phyloP scores from a whole-genome alignment of 805 yeast genomes.

The Hanseniaspora valbyensis region DNA sequence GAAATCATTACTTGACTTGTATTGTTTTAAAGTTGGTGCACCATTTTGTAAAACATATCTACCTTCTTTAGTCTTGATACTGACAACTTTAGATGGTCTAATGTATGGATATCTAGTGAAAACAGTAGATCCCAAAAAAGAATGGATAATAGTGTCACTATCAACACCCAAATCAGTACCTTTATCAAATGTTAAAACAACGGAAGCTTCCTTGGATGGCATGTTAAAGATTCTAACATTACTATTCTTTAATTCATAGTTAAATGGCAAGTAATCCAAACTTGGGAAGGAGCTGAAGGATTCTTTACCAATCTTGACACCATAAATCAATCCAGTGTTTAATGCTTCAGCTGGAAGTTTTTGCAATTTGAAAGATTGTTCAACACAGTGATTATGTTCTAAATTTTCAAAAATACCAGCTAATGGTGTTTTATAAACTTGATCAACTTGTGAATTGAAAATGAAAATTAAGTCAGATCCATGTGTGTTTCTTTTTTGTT shows the following conservation, averaged over 20 bases:
- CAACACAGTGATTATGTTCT: constrained; percentile 68
- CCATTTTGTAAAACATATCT: constrained; percentile 6
- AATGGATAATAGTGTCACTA: constrained; percentile 52
- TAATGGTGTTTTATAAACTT: constrained; percentile 60
- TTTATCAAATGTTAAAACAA: constrained; percentile 40
- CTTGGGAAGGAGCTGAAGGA: constrained; percentile 86
- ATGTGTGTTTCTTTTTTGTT: constrained; percentile 57
- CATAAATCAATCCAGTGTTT: constrained; percentile 49
- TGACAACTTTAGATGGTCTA: constrained; percentile 62
- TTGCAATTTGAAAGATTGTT: constrained; percentile 45
- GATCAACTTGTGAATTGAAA: constrained; percentile 65
- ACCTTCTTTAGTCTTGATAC: constrained; percentile 36
- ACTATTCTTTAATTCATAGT: constrained; percentile 41
- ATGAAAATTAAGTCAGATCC: constrained; percentile 60
- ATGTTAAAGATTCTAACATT: constrained; percentile 71
- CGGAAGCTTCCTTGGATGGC: constrained; percentile 73
- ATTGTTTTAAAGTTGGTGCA: constrained; percentile 22
- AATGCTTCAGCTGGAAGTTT: constrained; percentile 31
- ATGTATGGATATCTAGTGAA: constrained; percentile 87
- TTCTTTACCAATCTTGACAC: constrained; percentile 59
- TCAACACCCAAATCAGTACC: constrained; percentile 42
- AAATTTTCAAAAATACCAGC: constrained; percentile 68
- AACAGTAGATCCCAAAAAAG: constrained; percentile 49
- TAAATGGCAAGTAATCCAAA: constrained; percentile 56
- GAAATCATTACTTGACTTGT: constrained; percentile 40